Evolutionary conservation across 257 asterid genomes (phyloP), one percentile per base, ranked within the genome.

Genomic region (Solanum virginianum): DNA sequence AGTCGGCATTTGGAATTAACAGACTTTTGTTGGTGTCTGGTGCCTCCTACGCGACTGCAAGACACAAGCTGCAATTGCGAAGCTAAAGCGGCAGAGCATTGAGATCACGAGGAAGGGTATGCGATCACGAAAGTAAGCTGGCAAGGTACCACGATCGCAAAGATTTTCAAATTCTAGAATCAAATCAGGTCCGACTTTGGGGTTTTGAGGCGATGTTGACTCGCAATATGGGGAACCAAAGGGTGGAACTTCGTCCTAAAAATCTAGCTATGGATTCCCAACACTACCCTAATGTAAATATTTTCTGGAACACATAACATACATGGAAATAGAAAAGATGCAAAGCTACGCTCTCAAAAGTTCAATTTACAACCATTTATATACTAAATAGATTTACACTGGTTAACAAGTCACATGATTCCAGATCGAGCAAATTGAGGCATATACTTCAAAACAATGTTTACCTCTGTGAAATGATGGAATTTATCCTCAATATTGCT

Each of bases 381-480:
- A 47, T 75, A 49, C 32, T 26, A 49, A 49, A 75, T n/a, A 75
- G 62, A 75, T 24, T 24, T 24, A 49, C 41, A 49, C 22, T 14
- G 16, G 45, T 9, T 24, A 75, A 49, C 82, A 1, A 49, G n/a
- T 51, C 9, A 17, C 82, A 75, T 24, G 82, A 17, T 17, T 43
- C 62, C 39, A 75, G 62, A 49, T 24, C 15, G 62, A 49, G 82
- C 82, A 75, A 49, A 51, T 75, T 49, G 82, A 75, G 62, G 62
- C 24, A 39, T 24, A 75, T 51, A 49, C 22, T 75, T 75, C 43
- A 77, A 51, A 26, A 22, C 59, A 47, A 74, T 13, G 75, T 15
- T 82, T 94, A 95, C 98, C 98, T 92, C 97, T 87, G 91, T 93
- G 86, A 88, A 89, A 77, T 91, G 94, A 72, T 65, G 95, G 92